Percentiles rank a stretch among this genome's conserved stretches.
These are phyloP conservation scores for Epichloe bromicola DNA, from an alignment of 2,329 filamentous ascomycete species.

Conservation along the genomic window DNA sequence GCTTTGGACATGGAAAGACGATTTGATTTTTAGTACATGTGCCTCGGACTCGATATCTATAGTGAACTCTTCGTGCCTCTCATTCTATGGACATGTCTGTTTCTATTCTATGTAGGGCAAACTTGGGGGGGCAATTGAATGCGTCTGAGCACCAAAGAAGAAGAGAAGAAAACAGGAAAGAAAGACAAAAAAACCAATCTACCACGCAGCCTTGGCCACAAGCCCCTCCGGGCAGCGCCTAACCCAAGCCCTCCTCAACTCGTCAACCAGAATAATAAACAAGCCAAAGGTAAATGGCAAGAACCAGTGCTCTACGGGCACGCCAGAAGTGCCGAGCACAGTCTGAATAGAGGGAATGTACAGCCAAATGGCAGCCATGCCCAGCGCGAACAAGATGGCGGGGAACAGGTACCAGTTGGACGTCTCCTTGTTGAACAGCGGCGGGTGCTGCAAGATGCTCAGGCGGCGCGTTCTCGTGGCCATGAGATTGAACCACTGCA, in stretches of 20 bases:
- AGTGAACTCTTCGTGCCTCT: too few species aligned
- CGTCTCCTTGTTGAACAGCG: slow-evolving; percentile 49
- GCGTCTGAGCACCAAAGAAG: background rate
- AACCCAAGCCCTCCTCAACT: slow-evolving; percentile 50
- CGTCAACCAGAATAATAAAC: slow-evolving; percentile 48
- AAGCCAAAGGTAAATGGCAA: slow-evolving; percentile 58
- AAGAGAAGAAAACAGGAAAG: background rate
- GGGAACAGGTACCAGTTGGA: slow-evolving; percentile 59
- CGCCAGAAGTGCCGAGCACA: slow-evolving; percentile 44
- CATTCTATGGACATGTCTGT: too few species aligned
- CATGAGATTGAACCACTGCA: slow-evolving; percentile 70
- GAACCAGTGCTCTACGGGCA: slow-evolving; percentile 66
- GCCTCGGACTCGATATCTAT: too few species aligned
- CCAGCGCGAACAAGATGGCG: slow-evolving; percentile 54
- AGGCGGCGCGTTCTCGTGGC: slow-evolving; percentile 52
- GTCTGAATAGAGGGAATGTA: slow-evolving; percentile 55
- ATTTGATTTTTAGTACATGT: too few species aligned
- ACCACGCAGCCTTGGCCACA: slow-evolving; percentile 48
- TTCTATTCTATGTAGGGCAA: too few species aligned
- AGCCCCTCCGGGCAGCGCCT: slow-evolving; percentile 44
- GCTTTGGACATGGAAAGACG: too few species aligned
- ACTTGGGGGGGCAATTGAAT: too few species aligned
- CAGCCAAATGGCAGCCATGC: slow-evolving; percentile 56
- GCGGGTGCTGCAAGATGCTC: slow-evolving; percentile 60
- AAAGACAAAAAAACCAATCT: background rate